Evolutionary conservation across 345 rosid genomes (phyloP).

Genomic region (Hibiscus syriacus): DNA sequence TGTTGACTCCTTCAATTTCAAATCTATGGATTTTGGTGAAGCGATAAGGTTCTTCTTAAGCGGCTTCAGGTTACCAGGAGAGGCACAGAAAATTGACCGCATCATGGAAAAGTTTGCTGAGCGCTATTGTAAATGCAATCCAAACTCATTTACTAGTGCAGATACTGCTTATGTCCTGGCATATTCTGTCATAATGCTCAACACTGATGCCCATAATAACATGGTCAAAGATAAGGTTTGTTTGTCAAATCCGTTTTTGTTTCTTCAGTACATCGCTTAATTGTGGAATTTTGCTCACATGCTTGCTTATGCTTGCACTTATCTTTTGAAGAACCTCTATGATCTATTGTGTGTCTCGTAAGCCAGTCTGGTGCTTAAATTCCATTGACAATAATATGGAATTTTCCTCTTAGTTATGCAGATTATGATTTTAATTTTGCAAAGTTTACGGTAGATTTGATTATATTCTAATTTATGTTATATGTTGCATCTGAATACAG

Average conservation of each 20-base stretch:
- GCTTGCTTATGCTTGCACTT: not conserved
- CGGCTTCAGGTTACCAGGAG: conserved; percentile 93
- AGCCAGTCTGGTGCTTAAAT: not conserved
- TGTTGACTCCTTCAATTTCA: conserved; percentile 84
- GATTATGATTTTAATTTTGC: conserved; percentile 4
- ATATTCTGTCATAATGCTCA: conserved; percentile 96
- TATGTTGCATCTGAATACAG: conserved; percentile 34
- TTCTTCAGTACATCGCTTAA: conserved; percentile 6
- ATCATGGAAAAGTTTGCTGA: conserved; percentile 98
- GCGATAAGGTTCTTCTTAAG: conserved; percentile 85
- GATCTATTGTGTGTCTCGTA: not conserved
- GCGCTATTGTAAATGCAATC: conserved; percentile 91
- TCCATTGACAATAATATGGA: not conserved
- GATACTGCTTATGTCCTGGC: conserved; percentile 98
- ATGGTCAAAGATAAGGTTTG: conserved; percentile 98
- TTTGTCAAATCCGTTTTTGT: conserved; percentile 14
- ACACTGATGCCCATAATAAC: conserved; percentile 92
- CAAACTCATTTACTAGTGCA: conserved; percentile 87
- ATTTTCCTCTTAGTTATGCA: not conserved
- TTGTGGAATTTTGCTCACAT: not conserved
- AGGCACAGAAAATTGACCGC: conserved; percentile 98
- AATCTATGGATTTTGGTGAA: conserved; percentile 80
- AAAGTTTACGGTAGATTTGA: conserved; percentile 1
- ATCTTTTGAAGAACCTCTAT: not conserved
- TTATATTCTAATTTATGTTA: conserved; percentile 23